Conservation (phyloP, 192 early-diverging fungal genomes). For the Gonapodya prolifera region DNA sequence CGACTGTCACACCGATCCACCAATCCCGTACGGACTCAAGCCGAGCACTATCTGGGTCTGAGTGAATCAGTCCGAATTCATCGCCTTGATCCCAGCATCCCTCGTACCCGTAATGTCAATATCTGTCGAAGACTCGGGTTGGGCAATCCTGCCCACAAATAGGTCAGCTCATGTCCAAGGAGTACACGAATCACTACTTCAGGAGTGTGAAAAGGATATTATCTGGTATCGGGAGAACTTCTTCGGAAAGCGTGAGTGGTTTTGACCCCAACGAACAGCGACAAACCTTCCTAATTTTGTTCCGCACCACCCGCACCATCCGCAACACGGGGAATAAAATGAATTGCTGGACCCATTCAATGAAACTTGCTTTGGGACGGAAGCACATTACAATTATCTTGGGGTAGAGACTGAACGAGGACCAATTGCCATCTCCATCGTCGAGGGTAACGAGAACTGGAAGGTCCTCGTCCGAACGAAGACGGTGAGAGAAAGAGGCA, state of each 20-base stretch:
- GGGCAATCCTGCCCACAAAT: background rate
- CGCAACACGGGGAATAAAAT: background rate
- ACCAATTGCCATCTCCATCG: slow-evolving; percentile 35
- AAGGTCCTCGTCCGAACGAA: slow-evolving; percentile 37
- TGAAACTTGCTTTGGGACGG: background rate
- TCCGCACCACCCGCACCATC: background rate
- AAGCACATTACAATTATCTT: slow-evolving; percentile 29
- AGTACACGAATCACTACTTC: slow-evolving; percentile 24
- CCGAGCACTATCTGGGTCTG: too few species aligned
- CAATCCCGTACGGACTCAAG: too few species aligned
- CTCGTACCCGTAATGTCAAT: background rate
- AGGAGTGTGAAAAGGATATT: slow-evolving; percentile 58
- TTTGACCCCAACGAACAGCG: background rate
- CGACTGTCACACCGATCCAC: too few species aligned
- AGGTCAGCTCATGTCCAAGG: background rate
- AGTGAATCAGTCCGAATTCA: too few species aligned
- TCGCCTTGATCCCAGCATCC: background rate
- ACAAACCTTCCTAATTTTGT: slow-evolving; percentile 8
- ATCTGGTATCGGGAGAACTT: slow-evolving; percentile 54
- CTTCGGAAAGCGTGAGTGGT: slow-evolving; percentile 34
- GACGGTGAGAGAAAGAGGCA: slow-evolving; percentile 15
- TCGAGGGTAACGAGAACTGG: slow-evolving; percentile 30
- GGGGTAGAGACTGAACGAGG: slow-evolving; percentile 27
- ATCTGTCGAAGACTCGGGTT: background rate
- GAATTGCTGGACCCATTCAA: background rate